These are phyloP conservation scores for Termitomyces sp. DNA, from an alignment of 768 basidiomycete species.

Conservation along the genomic window DNA sequence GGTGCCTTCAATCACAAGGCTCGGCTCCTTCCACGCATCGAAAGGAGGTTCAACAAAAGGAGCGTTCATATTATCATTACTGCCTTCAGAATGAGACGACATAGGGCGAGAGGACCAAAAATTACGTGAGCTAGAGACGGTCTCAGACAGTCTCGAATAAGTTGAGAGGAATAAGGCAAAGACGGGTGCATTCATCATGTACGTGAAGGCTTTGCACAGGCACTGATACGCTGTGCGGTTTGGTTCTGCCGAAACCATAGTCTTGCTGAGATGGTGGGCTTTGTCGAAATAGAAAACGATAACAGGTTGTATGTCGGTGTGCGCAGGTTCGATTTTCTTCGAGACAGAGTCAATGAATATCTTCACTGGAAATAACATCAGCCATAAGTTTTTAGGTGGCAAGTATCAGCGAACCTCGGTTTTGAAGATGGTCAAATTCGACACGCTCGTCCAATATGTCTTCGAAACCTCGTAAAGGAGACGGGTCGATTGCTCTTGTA, in stretches of 20 bases:
- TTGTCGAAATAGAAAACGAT: neutral
- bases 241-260: neutral
- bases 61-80: neutral
- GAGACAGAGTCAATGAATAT: too few species aligned
- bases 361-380: neutral
- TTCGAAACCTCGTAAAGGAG: neutral
- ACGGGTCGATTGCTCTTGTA: neutral
- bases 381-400: neutral
- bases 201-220: neutral
- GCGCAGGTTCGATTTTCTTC: too few species aligned
- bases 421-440: neutral
- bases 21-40: neutral
- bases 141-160: neutral
- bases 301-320: neutral
- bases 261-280: neutral
- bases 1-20: neutral
- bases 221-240: constrained; percentile 1
- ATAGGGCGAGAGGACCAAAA: neutral
- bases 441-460: neutral
- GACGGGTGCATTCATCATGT: too few species aligned
- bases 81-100: neutral
- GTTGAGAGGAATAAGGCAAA: too few species aligned
- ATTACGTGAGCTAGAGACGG: too few species aligned
- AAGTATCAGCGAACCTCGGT: neutral
- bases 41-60: constrained; percentile 11